phyloP scores from a whole-genome alignment of 495 filamentous ascomycete species.

The Podospora pseudopauciseta region DNA sequence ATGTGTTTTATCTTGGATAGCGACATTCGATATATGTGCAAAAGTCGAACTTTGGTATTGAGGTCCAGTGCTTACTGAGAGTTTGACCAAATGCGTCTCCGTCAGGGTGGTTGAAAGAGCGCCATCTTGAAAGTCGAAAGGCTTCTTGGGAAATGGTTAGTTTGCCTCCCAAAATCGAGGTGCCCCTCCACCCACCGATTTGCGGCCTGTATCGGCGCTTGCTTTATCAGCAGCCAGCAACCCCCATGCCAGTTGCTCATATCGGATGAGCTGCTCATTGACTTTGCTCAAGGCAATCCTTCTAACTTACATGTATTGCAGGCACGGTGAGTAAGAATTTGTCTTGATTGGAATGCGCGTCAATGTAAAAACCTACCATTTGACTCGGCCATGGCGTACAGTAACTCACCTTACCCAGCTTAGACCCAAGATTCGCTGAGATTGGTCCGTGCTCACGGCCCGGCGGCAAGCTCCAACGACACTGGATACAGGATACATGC shows the following conservation, averaged over 20 bases:
- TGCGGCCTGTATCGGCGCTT: slow-evolving; percentile 5
- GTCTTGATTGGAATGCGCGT: no score
- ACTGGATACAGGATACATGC: no score
- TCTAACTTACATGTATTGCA: no score
- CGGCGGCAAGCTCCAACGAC: no score
- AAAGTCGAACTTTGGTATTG: neutral
- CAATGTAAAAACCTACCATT: no score
- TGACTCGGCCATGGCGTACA: no score
- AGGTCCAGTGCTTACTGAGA: neutral
- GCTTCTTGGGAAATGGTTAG: neutral
- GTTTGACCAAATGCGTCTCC: neutral
- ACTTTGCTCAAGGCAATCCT: no score
- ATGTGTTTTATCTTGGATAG: slow-evolving; percentile 58
- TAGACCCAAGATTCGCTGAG: no score
- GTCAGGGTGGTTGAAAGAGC: slow-evolving; percentile 19
- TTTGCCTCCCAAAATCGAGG: neutral
- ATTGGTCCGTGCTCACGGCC: no score
- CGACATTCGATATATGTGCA: slow-evolving; percentile 42
- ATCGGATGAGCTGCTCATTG: no score
- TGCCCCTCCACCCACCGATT: slow-evolving; percentile 1
- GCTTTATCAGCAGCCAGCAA: slow-evolving; percentile 4
- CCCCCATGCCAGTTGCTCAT: neutral
- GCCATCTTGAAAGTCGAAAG: slow-evolving; percentile 4
- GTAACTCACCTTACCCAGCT: no score
- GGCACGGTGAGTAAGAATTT: no score